phyloP scores from a whole-genome alignment of 2,329 filamentous ascomycete species.

The Tolypocladium amazonense region DNA sequence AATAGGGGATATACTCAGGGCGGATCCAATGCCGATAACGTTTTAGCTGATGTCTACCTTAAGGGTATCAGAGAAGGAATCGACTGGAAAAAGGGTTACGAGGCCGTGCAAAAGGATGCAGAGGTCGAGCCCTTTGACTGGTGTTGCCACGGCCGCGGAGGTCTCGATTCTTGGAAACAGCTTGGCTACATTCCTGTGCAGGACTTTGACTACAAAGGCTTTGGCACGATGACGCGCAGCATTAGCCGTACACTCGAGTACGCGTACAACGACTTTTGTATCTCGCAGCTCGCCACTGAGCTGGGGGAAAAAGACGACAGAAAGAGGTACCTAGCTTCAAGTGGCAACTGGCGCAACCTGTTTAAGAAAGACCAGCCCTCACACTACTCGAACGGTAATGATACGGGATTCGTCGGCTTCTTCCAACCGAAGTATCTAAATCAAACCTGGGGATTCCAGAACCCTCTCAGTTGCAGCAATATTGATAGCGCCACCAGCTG shows the following conservation, averaged over 20 bases:
- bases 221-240: slow-evolving; percentile 59
- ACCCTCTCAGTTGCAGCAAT: slow-evolving; percentile 53
- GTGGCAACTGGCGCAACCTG: slow-evolving; percentile 58
- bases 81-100: slow-evolving; percentile 57
- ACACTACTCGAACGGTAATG: slow-evolving; percentile 34
- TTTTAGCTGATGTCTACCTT: slow-evolving; percentile 56
- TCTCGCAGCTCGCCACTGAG: slow-evolving; percentile 49
- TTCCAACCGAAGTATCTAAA: slow-evolving; percentile 60
- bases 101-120: slow-evolving; percentile 62
- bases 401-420: slow-evolving; percentile 60
- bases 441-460: slow-evolving; percentile 56
- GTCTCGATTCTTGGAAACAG: slow-evolving; percentile 59
- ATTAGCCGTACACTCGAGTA: slow-evolving; percentile 69
- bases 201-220: slow-evolving; percentile 54
- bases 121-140: slow-evolving; percentile 61
- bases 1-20: slow-evolving; percentile 67
- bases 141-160: slow-evolving; percentile 60
- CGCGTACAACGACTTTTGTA: slow-evolving; percentile 65
- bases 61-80: slow-evolving; percentile 54
- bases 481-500: slow-evolving; percentile 45
- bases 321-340: slow-evolving; percentile 47
- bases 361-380: slow-evolving; percentile 51
- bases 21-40: slow-evolving; percentile 62
- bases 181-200: slow-evolving; percentile 62
- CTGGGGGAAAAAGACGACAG: slow-evolving; percentile 44